Percentiles rank a stretch among this genome's conserved stretches.
Evolutionary conservation across 441 rosid species (phyloP).

Genomic region (Sinapis alba): DNA sequence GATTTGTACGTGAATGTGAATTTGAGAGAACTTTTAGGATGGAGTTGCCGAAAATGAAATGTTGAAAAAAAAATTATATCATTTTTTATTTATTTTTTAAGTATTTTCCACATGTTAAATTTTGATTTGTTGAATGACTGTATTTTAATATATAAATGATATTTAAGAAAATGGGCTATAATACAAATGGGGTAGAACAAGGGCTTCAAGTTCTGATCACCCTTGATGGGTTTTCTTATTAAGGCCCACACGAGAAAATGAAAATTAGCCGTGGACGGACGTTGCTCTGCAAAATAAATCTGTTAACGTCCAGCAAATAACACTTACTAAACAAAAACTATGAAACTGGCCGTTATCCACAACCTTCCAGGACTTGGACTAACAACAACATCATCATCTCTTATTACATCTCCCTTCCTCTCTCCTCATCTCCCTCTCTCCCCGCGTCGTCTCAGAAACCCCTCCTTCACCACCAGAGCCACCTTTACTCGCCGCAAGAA

Average conservation of each 20-base stretch:
- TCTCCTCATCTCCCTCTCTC: not conserved
- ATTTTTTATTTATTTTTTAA: too few relatives aligned
- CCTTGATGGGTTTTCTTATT: not conserved
- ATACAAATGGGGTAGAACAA: not conserved
- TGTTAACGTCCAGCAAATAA: not conserved
- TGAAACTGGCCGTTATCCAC: constrained; percentile 3
- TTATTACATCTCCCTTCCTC: constrained; percentile 5
- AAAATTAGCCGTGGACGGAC: too few relatives aligned
- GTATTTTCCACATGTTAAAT: too few relatives aligned
- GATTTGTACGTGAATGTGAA: too few relatives aligned
- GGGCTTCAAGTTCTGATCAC: not conserved
- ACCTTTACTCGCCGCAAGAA: not conserved
- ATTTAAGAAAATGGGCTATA: not conserved
- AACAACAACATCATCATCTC: not conserved
- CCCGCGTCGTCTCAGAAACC: not conserved
- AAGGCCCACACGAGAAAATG: not conserved
- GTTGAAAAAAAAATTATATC: too few relatives aligned
- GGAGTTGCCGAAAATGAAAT: too few relatives aligned
- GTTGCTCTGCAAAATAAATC: not conserved
- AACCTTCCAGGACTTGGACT: not conserved
- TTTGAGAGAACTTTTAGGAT: too few relatives aligned
- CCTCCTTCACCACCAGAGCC: constrained; percentile 3
- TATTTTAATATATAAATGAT: too few relatives aligned
- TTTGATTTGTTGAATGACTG: too few relatives aligned
- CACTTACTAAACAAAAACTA: not conserved